Evolutionary conservation across 2,329 filamentous ascomycete genomes (phyloP), one percentile per base, ranked within the genome.

Genomic region (Colletotrichum sp.): DNA sequence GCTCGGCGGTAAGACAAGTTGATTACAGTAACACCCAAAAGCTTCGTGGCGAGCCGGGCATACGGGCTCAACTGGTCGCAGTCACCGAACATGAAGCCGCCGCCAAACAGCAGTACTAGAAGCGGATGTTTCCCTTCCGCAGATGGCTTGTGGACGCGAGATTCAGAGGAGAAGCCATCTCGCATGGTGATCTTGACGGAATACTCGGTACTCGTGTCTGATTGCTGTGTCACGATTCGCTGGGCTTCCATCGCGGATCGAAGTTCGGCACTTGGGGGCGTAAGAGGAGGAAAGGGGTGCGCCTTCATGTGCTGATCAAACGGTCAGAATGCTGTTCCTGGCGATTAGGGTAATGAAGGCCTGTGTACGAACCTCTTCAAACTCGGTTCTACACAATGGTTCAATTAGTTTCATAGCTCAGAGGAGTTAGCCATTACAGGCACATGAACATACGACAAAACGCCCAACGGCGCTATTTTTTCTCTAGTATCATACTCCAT

Each of bases 1-100:
- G 86, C 87, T 9, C 89, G 83, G 0, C 88, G 81, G 77, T 90
- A 89, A 63, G 88, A 87, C 4, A 88, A 83, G 77, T 86, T 87
- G 13, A 89, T 81, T 2, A 77, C 74, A 2, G 49, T 64, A 15
- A 55, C 71, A 12, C 59, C 59, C 30, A 55, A 67, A 8, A 65
- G 13, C 12, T 21, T 34, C 9, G 64, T 32, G 4, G 24, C 63
- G 0, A 34, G 34, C 18, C 69, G 69, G 21, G 63, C 59, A 15
- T 30, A 28, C 1, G 18, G 21, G 36, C 52, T 66, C 24, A 62
- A 15, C 10, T 76, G 49, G 12, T 15, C 49, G 18, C 49, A 55
- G 4, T 65, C 18, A 21, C 76, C 76, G 16, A 68, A 39, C n/a
- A 34, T 18, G 26, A 76, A 77, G 8, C 71, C 71, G 24, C 75